Evolutionary conservation across 371 early-diverging fungal genomes (phyloP).

Genomic region (Mucor irregularis): DNA sequence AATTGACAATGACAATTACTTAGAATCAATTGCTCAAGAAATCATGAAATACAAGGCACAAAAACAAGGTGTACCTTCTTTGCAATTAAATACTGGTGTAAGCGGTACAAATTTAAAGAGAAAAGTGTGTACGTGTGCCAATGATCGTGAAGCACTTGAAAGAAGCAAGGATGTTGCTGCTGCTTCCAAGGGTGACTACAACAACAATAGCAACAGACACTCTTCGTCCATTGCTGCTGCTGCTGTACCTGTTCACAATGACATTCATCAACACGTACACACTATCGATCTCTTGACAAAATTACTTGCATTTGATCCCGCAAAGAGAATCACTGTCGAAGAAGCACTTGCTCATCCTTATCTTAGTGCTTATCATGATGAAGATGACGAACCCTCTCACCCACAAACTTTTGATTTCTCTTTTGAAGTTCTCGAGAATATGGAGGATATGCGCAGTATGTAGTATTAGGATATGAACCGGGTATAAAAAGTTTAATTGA

Average conservation of each 20-base stretch:
- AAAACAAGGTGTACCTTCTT: constrained; percentile 37
- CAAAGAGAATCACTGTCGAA: constrained; percentile 81
- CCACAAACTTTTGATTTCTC: constrained; percentile 86
- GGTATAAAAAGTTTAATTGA: no score
- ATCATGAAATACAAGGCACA: constrained; percentile 70
- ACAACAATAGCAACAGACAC: neutral
- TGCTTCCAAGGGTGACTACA: constrained; percentile 3
- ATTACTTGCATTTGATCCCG: constrained; percentile 81
- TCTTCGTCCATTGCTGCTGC: constrained; percentile 21
- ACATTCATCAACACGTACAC: constrained; percentile 42
- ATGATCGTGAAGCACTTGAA: constrained; percentile 41
- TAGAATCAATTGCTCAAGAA: constrained; percentile 80
- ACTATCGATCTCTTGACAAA: constrained; percentile 82
- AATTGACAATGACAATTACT: neutral
- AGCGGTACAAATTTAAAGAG: constrained; percentile 47
- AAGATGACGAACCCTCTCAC: constrained; percentile 77
- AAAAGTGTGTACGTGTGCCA: constrained; percentile 42
- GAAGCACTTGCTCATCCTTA: constrained; percentile 85
- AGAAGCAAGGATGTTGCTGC: constrained; percentile 37
- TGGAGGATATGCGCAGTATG: constrained; percentile 89
- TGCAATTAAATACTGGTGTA: constrained; percentile 26
- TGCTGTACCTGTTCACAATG: constrained; percentile 9
- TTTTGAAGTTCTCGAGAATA: constrained; percentile 84
- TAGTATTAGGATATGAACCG: neutral
- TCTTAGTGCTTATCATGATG: constrained; percentile 75